Percentiles rank a stretch among this genome's conserved stretches.
Evolutionary conservation across 2,329 filamentous ascomycete species (phyloP).

Genomic region (Aschersonia sp.): DNA sequence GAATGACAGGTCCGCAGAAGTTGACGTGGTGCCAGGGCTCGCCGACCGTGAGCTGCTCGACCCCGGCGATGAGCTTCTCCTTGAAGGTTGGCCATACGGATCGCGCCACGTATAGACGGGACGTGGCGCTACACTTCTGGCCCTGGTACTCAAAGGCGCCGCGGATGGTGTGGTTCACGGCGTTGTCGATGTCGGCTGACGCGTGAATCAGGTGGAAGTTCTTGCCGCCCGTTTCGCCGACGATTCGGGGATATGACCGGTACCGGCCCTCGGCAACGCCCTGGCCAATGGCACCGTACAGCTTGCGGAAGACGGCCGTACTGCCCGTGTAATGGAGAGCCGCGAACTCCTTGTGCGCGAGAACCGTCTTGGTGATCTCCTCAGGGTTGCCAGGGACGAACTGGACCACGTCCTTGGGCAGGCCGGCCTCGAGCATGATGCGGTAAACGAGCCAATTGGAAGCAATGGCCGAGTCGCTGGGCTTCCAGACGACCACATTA

Average conservation of each 20-base stretch:
- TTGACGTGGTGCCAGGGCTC: slow-evolving; percentile 54
- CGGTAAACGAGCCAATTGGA: slow-evolving; percentile 85
- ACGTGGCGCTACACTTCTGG: slow-evolving; percentile 82
- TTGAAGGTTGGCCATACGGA: slow-evolving; percentile 64
- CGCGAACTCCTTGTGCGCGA: slow-evolving; percentile 68
- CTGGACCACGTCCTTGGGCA: slow-evolving; percentile 82
- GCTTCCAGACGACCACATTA: slow-evolving; percentile 95
- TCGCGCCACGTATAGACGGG: slow-evolving; percentile 62
- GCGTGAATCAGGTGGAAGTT: slow-evolving; percentile 80
- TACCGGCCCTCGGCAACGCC: slow-evolving; percentile 75
- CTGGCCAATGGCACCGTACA: slow-evolving; percentile 75
- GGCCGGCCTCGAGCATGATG: slow-evolving; percentile 80
- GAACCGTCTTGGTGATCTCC: slow-evolving; percentile 63
- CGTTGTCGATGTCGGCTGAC: slow-evolving; percentile 65
- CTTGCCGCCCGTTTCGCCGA: slow-evolving; percentile 86
- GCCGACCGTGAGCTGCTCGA: slow-evolving; percentile 56
- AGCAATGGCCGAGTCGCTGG: slow-evolving; percentile 77
- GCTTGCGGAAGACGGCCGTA: slow-evolving; percentile 76
- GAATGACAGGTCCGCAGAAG: slow-evolving; percentile 82
- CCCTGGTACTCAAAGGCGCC: slow-evolving; percentile 86
- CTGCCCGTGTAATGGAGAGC: slow-evolving; percentile 93
- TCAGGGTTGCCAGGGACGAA: slow-evolving; percentile 83
- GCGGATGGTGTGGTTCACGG: slow-evolving; percentile 68
- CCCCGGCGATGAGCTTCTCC: slow-evolving; percentile 51
- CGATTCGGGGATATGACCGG: slow-evolving; percentile 72